Percentiles rank a stretch among this genome's conserved stretches.
Conservation (phyloP, 768 basidiomycete genomes). For the Mycena alexandri region DNA sequence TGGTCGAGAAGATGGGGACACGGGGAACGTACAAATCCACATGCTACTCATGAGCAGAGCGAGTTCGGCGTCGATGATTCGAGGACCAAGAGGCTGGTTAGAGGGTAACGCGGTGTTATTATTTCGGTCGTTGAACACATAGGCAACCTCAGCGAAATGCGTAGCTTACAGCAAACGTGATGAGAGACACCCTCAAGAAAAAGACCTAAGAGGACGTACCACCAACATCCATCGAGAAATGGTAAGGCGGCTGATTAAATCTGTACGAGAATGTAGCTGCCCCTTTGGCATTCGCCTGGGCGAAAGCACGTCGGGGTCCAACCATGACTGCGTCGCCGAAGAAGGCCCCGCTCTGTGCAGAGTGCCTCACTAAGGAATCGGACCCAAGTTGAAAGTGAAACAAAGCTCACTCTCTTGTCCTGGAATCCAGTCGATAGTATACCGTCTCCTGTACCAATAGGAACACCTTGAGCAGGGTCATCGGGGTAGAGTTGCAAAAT, state of each 20-base stretch:
- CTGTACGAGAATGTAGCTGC: slow-evolving; percentile 33
- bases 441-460: slow-evolving; percentile 32
- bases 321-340: slow-evolving; percentile 31
- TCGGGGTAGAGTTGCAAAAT: slow-evolving; percentile 32
- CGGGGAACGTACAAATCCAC: slow-evolving; percentile 28
- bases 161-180: slow-evolving; percentile 28
- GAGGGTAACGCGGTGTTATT: slow-evolving; percentile 28
- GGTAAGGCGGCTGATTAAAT: slow-evolving; percentile 29
- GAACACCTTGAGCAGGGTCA: slow-evolving; percentile 33
- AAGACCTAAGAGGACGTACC: slow-evolving; percentile 26
- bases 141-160: slow-evolving; percentile 27
- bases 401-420: slow-evolving; percentile 29
- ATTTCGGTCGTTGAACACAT: slow-evolving; percentile 33
- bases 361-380: slow-evolving; percentile 25
- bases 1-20: slow-evolving; percentile 18
- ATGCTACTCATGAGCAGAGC: slow-evolving; percentile 31
- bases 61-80: slow-evolving; percentile 28
- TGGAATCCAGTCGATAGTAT: slow-evolving; percentile 30
- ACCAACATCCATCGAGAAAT: slow-evolving; percentile 25
- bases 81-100: slow-evolving; percentile 33
- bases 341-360: slow-evolving; percentile 28
- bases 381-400: slow-evolving; percentile 28
- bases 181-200: slow-evolving; percentile 27
- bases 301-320: slow-evolving; percentile 30
- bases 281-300: slow-evolving; percentile 30